phyloP scores from a whole-genome alignment of 345 rosid species.

The Dimocarpus longan region DNA sequence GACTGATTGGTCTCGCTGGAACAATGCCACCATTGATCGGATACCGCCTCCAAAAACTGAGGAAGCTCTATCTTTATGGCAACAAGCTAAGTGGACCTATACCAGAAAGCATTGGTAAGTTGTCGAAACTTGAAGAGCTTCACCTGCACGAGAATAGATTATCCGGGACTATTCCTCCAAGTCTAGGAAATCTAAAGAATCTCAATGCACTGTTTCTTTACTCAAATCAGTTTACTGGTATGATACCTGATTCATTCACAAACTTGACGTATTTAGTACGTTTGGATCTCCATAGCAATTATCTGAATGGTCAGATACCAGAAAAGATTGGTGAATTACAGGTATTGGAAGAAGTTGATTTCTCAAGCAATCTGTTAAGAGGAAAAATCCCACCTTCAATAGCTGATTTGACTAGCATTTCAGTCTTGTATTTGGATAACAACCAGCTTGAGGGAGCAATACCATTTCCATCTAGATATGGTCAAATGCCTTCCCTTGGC shows the following conservation, averaged over 20 bases:
- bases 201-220: slow-evolving; percentile 41
- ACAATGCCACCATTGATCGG: slow-evolving; percentile 49
- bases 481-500: slow-evolving; percentile 44
- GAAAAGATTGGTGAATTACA: slow-evolving; percentile 42
- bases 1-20: slow-evolving; percentile 46
- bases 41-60: slow-evolving; percentile 36
- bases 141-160: slow-evolving; percentile 49
- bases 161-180: slow-evolving; percentile 48
- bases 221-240: slow-evolving; percentile 44
- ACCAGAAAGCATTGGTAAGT: slow-evolving; percentile 56
- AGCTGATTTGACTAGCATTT: slow-evolving; percentile 36
- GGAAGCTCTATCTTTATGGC: slow-evolving; percentile 47
- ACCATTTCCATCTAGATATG: slow-evolving; percentile 37
- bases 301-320: slow-evolving; percentile 43
- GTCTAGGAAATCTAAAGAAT: slow-evolving; percentile 40
- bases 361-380: slow-evolving; percentile 42
- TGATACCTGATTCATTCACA: slow-evolving; percentile 40
- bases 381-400: slow-evolving; percentile 48
- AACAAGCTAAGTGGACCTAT: slow-evolving; percentile 48
- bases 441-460: slow-evolving; percentile 48
- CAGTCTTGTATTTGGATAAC: slow-evolving; percentile 44
- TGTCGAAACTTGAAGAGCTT: slow-evolving; percentile 46
- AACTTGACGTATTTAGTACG: slow-evolving; percentile 42
- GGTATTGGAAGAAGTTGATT: slow-evolving; percentile 45
- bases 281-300: slow-evolving; percentile 49